Evolutionary conservation across 2,329 filamentous ascomycete species (phyloP).

Genomic region (Malbranchea cinnamomea): DNA sequence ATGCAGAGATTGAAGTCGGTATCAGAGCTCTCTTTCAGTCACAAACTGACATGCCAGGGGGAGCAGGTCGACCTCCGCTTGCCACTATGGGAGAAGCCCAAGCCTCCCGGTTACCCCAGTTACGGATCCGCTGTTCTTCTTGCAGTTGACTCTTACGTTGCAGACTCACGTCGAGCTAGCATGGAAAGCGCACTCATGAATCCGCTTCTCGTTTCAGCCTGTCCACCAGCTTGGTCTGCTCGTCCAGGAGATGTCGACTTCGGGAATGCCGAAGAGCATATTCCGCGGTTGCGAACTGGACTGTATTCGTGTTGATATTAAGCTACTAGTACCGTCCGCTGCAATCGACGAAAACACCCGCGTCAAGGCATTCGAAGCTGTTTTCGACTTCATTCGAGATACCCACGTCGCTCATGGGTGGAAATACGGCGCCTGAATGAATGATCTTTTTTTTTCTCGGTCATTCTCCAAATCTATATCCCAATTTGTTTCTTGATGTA

Average conservation of each 20-base stretch:
- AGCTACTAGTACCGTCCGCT: constrained; percentile 9
- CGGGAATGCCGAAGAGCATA: too few relatives aligned
- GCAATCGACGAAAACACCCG: constrained; percentile 8
- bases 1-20: constrained; percentile 6
- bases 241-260: neutral
- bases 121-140: constrained; percentile 27
- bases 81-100: constrained; percentile 28
- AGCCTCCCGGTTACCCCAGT: constrained; percentile 18
- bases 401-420: constrained; percentile 6
- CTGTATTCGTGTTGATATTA: neutral
- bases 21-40: neutral
- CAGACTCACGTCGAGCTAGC: constrained; percentile 12
- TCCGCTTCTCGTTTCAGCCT: constrained; percentile 16
- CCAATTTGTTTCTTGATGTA: too few relatives aligned
- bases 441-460: too few relatives aligned
- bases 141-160: constrained; percentile 30
- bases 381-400: constrained; percentile 6
- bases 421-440: too few relatives aligned
- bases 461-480: too few relatives aligned
- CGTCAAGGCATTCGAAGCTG: constrained; percentile 7
- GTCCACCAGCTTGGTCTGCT: neutral
- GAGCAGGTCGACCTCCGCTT: constrained; percentile 24
- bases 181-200: constrained; percentile 23
- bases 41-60: neutral
- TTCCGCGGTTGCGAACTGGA: too few relatives aligned